Evolutionary conservation across 495 filamentous ascomycete species (phyloP), one percentile per base, ranked within the genome.

Genomic region (Aspergillus leporis): DNA sequence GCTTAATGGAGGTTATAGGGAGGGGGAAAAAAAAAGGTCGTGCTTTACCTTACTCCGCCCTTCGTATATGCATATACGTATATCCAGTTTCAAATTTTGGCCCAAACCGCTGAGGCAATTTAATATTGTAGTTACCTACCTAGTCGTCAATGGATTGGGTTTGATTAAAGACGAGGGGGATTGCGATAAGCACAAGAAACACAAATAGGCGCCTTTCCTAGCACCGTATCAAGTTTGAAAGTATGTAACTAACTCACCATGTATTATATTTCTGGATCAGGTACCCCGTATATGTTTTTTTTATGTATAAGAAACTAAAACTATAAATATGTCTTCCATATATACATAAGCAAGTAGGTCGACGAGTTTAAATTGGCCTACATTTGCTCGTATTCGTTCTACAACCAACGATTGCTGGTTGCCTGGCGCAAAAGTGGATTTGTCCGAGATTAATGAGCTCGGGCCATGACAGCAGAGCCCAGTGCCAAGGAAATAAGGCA

Each of bases 371-470:
- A 23, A 40, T 28, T 7, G 21, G 31, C 51, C 34, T 40, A 13
- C 38, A 28, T 22, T n/a, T 25, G n/a, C 34, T 53, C 51, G 51
- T 53, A 53, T 53, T 53, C 51, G 51, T 53, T 53, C 19, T 38
- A 23, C 22, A 40, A 40, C 40, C 51, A 28, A 1, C 9, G 7
- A 16, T n/a, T 53, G 34, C 28, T 53, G 51, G 34, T 41, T 53
- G 34, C 50, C 50, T 52, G 31, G 49, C 9, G 28, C 31, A 28
- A 36, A 28, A 23, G 50, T 52, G 50, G 50, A 36, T 51, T 51
- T 25, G 49, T 36, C 49, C 28, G 49, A 32, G 49, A 51, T 36
- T 53, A 23, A 53, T 41, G 51, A 53, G 51, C 51, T 53, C 38
- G 51, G 51, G 19, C 21, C 34, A 53, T 53, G 12, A 23, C 43